phyloP scores from a whole-genome alignment of 2,329 filamentous ascomycete species.

The Neopestalotiopsis rosae region DNA sequence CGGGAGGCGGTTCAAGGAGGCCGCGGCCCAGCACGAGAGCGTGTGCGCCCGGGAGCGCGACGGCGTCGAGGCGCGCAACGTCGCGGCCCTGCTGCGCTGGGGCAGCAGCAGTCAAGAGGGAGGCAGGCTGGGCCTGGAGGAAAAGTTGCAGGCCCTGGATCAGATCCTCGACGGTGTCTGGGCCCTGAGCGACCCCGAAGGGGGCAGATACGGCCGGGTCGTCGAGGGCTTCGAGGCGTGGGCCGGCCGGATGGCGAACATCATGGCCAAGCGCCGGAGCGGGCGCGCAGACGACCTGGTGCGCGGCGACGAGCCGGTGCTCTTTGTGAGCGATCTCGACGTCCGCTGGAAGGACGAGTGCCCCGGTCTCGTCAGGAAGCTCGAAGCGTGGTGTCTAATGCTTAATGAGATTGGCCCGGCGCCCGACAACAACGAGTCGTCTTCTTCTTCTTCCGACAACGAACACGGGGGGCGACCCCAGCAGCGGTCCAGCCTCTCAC shows the following conservation, averaged over 20 bases:
- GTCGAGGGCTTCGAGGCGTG: conserved; percentile 66
- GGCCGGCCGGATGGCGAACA: conserved; percentile 53
- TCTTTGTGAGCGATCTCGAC: conserved; percentile 63
- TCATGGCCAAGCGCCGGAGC: conserved; percentile 44
- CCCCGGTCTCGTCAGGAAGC: conserved; percentile 53
- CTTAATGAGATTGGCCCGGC: conserved; percentile 49
- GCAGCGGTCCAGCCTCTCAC: conserved; percentile 30
- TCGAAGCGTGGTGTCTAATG: conserved; percentile 59
- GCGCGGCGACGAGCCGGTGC: conserved; percentile 38
- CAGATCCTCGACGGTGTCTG: conserved; percentile 62
- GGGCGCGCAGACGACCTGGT: conserved; percentile 40
- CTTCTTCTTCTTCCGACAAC: background rate
- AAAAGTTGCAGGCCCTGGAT: conserved; percentile 63
- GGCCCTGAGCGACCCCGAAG: conserved; percentile 59
- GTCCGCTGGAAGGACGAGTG: conserved; percentile 64
- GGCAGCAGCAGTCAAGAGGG: conserved; percentile 36
- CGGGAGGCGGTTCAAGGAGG: conserved; percentile 47
- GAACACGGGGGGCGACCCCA: background rate
- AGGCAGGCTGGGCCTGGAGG: conserved; percentile 48
- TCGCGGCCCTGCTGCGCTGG: conserved; percentile 60
- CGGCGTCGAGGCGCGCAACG: conserved; percentile 55
- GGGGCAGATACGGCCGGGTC: conserved; percentile 61
- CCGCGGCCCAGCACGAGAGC: conserved; percentile 41
- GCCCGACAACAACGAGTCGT: background rate
- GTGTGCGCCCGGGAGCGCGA: conserved; percentile 45